Percentiles rank a stretch among this genome's conserved stretches.
phyloP scores from a whole-genome alignment of 2,329 filamentous ascomycete genomes.

The Penicillium hordei region DNA sequence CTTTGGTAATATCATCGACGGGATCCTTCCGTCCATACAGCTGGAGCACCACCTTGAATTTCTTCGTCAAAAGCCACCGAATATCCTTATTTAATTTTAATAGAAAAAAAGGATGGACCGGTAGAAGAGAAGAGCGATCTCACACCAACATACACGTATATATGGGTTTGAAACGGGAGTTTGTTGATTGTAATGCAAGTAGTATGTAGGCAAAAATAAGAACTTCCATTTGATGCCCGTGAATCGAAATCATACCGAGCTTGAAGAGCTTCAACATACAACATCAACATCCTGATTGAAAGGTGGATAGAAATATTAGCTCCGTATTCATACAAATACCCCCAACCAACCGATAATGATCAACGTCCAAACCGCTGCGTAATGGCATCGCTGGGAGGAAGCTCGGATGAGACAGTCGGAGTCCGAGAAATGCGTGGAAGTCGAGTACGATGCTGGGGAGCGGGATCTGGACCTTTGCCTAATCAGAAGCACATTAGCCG shows the following conservation, averaged over 20 bases:
- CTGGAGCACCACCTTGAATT: too few species aligned
- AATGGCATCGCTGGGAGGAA: slow-evolving; percentile 27
- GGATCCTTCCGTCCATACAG: too few species aligned
- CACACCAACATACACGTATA: too few species aligned
- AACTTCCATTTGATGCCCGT: not conserved
- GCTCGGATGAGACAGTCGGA: slow-evolving; percentile 21
- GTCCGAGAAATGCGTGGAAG: slow-evolving; percentile 23
- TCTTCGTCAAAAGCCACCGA: too few species aligned
- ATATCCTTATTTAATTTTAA: too few species aligned
- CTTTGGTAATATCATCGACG: too few species aligned
- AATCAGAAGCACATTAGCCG: not conserved
- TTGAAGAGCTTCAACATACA: not conserved
- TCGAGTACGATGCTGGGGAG: slow-evolving; percentile 31
- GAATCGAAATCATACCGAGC: not conserved
- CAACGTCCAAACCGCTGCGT: slow-evolving; percentile 26
- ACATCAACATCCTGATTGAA: not conserved
- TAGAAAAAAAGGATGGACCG: too few species aligned
- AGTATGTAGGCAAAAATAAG: too few species aligned
- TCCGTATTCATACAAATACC: not conserved
- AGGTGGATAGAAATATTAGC: not conserved
- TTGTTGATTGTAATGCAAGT: not conserved
- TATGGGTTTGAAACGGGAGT: too few species aligned
- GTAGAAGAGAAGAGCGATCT: too few species aligned
- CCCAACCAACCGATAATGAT: not conserved
- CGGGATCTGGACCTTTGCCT: slow-evolving; percentile 17